Percentiles rank a stretch among this genome's conserved stretches.
These are phyloP conservation scores for Eimeria sp. DNA, from an alignment of 169 alveolate species.

Conservation along the genomic window DNA sequence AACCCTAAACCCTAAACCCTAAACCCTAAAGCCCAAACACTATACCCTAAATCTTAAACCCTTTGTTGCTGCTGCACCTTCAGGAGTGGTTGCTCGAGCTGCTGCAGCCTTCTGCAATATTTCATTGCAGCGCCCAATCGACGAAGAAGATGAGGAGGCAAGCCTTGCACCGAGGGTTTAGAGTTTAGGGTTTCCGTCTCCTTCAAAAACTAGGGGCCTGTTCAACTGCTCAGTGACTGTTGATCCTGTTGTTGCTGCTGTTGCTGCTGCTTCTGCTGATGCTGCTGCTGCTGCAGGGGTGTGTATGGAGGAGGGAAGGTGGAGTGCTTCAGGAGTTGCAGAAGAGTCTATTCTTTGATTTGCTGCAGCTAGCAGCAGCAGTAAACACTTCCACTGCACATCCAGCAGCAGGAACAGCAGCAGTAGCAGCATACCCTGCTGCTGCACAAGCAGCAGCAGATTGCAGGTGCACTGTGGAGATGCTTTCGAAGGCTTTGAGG, in stretches of 20 bases:
- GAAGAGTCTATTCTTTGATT: neutral
- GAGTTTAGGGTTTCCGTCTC: too few species aligned
- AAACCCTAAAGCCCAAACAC: slow-evolving; percentile 10
- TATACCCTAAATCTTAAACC: neutral
- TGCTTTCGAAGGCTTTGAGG: neutral
- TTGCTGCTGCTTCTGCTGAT: neutral
- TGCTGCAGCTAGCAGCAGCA: slow-evolving; percentile 36
- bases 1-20: slow-evolving; percentile 64
- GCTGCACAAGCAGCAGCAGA: too few species aligned
- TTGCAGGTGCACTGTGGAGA: neutral
- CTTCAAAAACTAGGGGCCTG: too few species aligned
- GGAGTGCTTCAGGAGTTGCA: neutral
- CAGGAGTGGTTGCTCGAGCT: slow-evolving; percentile 21
- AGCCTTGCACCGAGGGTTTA: neutral
- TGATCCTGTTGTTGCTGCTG: slow-evolving; percentile 11
- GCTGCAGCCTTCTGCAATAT: neutral
- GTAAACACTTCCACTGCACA: neutral
- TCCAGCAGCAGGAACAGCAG: neutral
- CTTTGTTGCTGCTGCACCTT: neutral
- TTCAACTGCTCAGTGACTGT: neutral
- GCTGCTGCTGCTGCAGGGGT: neutral
- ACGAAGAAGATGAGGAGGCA: slow-evolving; percentile 25
- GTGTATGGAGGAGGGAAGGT: neutral
- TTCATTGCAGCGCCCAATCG: neutral
- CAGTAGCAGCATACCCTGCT: too few species aligned